Evolutionary conservation across 1,284 basidiomycete species (phyloP), one percentile per base, ranked within the genome.

Genomic region (Stereum hirsutum): DNA sequence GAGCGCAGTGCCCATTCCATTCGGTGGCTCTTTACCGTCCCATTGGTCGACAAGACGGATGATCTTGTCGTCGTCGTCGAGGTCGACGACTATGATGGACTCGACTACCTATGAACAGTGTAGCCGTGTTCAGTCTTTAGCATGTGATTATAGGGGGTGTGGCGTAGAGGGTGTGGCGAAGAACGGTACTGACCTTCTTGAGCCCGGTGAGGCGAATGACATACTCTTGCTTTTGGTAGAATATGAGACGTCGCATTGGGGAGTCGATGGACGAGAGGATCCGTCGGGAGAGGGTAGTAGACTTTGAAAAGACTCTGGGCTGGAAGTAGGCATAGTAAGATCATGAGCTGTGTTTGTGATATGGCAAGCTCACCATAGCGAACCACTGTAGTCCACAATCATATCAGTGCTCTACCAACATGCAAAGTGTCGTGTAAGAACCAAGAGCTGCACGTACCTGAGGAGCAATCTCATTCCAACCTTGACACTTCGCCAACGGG

Each of bases 11-110:
- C 72, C 73, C 54, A 65, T 74, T 42, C 65, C 56, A 1, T 59
- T 65, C 15, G 75, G 70, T 20, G 70, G 59, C n/a, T 72, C 69
- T 42, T 71, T 63, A n/a, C 78, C 79, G 39, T 72, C 62, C 76
- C 81, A 79, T 49, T 77, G 66, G 49, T 86, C 81, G 35, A 75
- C 66, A 43, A 86, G 60, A 24, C 68, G 65, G 1, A 68, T 61
- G 41, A 86, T 78, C 59, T 71, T 78, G 44, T 77, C 71, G 19
- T 78, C 59, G 1, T 75, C 74, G 54, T 84, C 79, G 28, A 84
- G 57, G 42, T 83, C 75, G 21, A 86, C 73, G 6, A 73, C 57
- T 21, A 86, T 65, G 25, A 85, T 70, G 1, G 81, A 85, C 25
- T 74, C 65, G 17, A 81, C 59, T 2, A 61, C 51, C 66, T 68